A percentile compares a stretch with the other conserved stretches of the same genome.
These are phyloP conservation scores for Microdochium bolleyi DNA, from an alignment of 2,329 filamentous ascomycete genomes.

Conservation along the genomic window DNA sequence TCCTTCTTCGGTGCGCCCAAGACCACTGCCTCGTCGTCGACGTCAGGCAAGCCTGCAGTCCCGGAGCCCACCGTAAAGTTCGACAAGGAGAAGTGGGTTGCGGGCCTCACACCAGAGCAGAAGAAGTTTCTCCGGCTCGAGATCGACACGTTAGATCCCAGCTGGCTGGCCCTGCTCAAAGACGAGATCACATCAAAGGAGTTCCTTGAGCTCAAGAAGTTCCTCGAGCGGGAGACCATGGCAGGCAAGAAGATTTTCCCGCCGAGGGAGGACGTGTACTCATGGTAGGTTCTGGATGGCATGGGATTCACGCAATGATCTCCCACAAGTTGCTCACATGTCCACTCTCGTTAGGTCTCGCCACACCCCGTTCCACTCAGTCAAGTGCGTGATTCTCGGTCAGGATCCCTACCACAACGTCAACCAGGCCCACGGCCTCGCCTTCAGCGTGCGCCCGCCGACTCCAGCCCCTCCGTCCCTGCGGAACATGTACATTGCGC, in stretches of 20 bases:
- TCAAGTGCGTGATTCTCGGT: slow-evolving; percentile 89
- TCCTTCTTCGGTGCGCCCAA: slow-evolving; percentile 80
- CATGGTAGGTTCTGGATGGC: slow-evolving; percentile 56
- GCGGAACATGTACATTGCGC: slow-evolving; percentile 84
- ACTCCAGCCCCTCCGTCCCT: slow-evolving; percentile 84
- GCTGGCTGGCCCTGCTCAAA: slow-evolving; percentile 83
- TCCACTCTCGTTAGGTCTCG: slow-evolving; percentile 63
- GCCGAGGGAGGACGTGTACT: slow-evolving; percentile 83
- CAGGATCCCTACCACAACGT: slow-evolving; percentile 96
- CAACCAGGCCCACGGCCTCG: slow-evolving; percentile 93
- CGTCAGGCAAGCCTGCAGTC: slow-evolving; percentile 10
- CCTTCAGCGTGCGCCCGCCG: slow-evolving; percentile 88
- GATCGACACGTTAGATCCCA: slow-evolving; percentile 85
- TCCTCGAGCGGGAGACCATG: slow-evolving; percentile 70
- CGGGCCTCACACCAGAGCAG: slow-evolving; percentile 71
- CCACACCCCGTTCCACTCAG: slow-evolving; percentile 78
- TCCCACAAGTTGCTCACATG: background rate
- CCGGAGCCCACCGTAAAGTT: slow-evolving; percentile 47
- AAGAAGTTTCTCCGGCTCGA: slow-evolving; percentile 76
- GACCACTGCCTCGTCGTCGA: slow-evolving; percentile 16
- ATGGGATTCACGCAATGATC: no score
- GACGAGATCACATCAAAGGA: slow-evolving; percentile 73
- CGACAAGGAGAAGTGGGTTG: slow-evolving; percentile 87
- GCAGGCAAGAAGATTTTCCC: slow-evolving; percentile 77
- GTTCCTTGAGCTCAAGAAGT: slow-evolving; percentile 83